Conservation (phyloP, 768 basidiomycete species). For the Boletus tomentosulus region DNA sequence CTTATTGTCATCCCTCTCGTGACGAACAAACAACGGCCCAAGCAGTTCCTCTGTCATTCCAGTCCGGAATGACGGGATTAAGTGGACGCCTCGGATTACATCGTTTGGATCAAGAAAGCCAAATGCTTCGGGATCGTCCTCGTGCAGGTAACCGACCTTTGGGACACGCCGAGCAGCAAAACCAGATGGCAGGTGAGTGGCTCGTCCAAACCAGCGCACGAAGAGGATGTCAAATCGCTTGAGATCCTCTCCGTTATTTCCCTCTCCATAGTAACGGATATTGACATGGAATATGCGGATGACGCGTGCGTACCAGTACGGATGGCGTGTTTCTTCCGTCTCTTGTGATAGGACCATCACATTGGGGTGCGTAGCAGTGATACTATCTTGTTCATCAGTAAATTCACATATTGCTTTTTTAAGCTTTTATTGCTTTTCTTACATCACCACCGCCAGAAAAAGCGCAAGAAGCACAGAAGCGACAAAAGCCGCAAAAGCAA, state of each 20-base stretch:
- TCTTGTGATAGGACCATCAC: constrained; percentile 32
- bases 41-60: neutral
- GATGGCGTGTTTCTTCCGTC: constrained; percentile 22
- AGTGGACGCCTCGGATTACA: neutral
- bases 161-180: neutral
- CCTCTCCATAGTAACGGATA: neutral
- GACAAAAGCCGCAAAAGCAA: too few relatives aligned
- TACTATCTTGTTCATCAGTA: too few relatives aligned
- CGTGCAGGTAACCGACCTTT: neutral
- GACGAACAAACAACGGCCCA: neutral
- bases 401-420: too few relatives aligned
- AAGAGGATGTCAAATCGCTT: constrained; percentile 3
- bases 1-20: neutral
- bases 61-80: neutral
- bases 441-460: too few relatives aligned
- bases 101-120: neutral
- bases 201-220: neutral
- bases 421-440: too few relatives aligned
- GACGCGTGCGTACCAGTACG: neutral
- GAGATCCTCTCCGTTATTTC: neutral
- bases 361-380: constrained; percentile 37
- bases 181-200: neutral
- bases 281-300: neutral
- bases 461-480: too few relatives aligned
- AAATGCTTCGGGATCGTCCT: neutral